Evolutionary conservation across 768 basidiomycete species (phyloP), one percentile per base, ranked within the genome.

Genomic region (Tulasnella sp.): DNA sequence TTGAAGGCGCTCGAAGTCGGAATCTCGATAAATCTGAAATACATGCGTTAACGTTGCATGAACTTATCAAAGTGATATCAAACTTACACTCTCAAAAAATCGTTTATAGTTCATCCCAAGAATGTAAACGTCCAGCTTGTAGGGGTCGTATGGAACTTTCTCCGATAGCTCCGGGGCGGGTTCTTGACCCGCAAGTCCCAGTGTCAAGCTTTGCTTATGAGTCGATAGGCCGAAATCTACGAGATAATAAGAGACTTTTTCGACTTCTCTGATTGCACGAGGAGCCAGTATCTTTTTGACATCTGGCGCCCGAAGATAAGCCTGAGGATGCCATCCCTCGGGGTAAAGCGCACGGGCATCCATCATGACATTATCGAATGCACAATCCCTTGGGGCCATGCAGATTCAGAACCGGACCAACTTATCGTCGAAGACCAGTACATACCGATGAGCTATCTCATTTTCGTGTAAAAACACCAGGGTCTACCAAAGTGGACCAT

Each of bases 61-160:
- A 7, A 46, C 44, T 16, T 46, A 46, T 46, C 44, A 12, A 6
- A 46, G 14, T 14, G 14, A 46, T 46, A 46, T 46, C 44, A 46
- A 9, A 46, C 44, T 14, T 14, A 46, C 44, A 12, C 14, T 11
- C 16, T 46, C 44, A 37, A 80, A 31, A n/a, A 54, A 28, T 3
- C 48, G 37, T 76, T 44, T 14, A 60, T 44, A 80, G 5, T n/a
- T 46, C 72, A 42, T 80, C 20, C 79, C 79, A n/a, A 80, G 44
- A 58, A 60, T 80, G 41, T 80, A 80, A 22, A 80, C 79, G 76
- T 80, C 79, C 22, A 80, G 42, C 74, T 76, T 80, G 73, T 54
- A 80, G 1, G 79, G 79, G 31, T 80, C 73, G 37, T 80, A 80
- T 22, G 79, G 79, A 48, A 80, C 75, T 16, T 80, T 54, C 34